These are phyloP conservation scores for Fraxinus cuspidata DNA, from an alignment of 257 asterid species.

Conservation along the genomic window DNA sequence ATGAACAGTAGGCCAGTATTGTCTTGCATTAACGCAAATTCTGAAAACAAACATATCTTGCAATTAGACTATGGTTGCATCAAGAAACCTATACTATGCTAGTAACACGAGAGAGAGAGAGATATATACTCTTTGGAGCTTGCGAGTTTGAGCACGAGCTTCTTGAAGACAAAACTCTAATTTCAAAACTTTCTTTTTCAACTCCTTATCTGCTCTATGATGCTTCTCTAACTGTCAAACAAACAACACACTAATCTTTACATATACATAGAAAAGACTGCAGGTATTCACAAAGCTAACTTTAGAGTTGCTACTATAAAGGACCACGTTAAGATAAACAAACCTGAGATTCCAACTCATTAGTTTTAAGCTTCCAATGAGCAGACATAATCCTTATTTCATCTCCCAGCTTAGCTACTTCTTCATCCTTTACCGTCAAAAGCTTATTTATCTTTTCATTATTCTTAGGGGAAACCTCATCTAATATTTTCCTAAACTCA, in stretches of 20 bases:
- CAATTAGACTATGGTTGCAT: no score
- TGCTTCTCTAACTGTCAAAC: slow-evolving; percentile 72
- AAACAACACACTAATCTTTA: neutral
- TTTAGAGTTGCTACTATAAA: neutral
- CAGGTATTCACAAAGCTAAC: neutral
- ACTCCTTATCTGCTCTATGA: slow-evolving; percentile 72
- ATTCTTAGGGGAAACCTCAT: slow-evolving; percentile 72
- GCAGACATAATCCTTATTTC: slow-evolving; percentile 81
- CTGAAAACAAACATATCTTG: no score
- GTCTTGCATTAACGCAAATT: no score
- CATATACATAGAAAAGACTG: neutral
- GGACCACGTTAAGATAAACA: neutral
- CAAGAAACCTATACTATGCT: no score
- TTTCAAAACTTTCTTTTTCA: slow-evolving; percentile 70
- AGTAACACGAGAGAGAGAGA: slow-evolving; percentile 1
- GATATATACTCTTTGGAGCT: slow-evolving; percentile 75
- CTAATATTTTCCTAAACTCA: slow-evolving; percentile 65
- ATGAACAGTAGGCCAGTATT: no score
- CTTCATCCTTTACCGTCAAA: slow-evolving; percentile 66
- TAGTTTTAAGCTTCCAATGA: slow-evolving; percentile 84
- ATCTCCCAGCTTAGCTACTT: slow-evolving; percentile 68
- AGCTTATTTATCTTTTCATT: slow-evolving; percentile 61
- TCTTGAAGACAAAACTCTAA: slow-evolving; percentile 81
- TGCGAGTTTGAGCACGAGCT: slow-evolving; percentile 73
- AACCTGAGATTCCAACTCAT: slow-evolving; percentile 85